phyloP scores from a whole-genome alignment of 192 early-diverging fungal genomes.

The Cladochytrium replicatum region DNA sequence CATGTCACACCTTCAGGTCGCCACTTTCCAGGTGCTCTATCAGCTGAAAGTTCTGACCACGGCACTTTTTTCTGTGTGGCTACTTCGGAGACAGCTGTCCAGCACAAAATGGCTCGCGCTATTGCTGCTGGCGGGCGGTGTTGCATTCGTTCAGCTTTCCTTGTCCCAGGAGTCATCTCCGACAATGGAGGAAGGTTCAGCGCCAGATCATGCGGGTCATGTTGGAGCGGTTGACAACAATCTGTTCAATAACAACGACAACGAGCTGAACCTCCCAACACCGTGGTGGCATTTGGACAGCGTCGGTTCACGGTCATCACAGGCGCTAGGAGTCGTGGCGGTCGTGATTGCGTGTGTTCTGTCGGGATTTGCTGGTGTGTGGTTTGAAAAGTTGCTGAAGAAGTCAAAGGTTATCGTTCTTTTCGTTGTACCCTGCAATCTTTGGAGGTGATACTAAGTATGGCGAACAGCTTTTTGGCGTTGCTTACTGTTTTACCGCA shows the following conservation, averaged over 20 bases:
- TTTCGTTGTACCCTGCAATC: no score
- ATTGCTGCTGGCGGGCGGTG: neutral
- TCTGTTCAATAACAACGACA: no score
- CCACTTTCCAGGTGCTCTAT: constrained; percentile 69
- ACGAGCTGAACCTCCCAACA: no score
- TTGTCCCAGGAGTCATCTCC: no score
- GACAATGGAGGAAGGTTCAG: no score
- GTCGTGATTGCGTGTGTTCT: constrained; percentile 78
- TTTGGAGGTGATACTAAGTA: no score
- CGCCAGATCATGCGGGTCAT: no score
- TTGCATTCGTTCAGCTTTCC: neutral
- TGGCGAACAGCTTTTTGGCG: no score
- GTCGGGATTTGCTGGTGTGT: constrained; percentile 93
- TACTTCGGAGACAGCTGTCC: constrained; percentile 48
- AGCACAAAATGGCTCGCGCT: neutral
- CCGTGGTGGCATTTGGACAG: no score
- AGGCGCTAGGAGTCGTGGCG: constrained; percentile 65
- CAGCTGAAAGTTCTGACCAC: constrained; percentile 82
- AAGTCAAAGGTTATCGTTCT: constrained; percentile 61
- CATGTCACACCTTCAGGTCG: constrained; percentile 60
- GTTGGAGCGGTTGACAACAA: no score
- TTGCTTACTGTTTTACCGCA: no score
- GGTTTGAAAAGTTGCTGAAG: constrained; percentile 99
- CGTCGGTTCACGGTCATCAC: no score
- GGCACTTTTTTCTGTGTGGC: constrained; percentile 64